Base-by-base conservation (phyloP, 2,329 filamentous ascomycete species). In the Harringtonia aguacate region DNA sequence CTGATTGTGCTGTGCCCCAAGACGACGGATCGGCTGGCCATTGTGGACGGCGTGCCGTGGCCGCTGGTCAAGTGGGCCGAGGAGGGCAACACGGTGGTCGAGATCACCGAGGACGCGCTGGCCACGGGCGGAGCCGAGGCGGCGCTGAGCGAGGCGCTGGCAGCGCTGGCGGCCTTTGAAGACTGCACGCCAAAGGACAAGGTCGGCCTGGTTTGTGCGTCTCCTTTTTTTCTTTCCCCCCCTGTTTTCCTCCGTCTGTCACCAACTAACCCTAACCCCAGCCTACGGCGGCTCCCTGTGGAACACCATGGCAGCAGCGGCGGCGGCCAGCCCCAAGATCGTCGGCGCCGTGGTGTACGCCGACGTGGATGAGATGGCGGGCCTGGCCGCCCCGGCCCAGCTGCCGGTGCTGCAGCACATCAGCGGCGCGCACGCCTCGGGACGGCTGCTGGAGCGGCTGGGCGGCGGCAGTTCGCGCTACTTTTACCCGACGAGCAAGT, bases 41-140 rank as follows among this genome's bases (percentile, higher is more conserved):
- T 48, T 30, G n/a, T 20, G 7, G 31, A 46, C 18, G 46, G 46
- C 13, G 44, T 46, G 21, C 46, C 46, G 1, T 43, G 36, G 9
- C 74, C 76, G 0, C 53, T 75, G 14, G 56, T 74, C 48, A 86
- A 85, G 59, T 85, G 81, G 81, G 80, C 79, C 0, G 81, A 86
- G 55, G 81, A 86, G 56, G 78, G 81, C 0, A 84, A 75, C 50
- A 65, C 73, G 0, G 77, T 84, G 4, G 75, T 65, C 0, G 70
- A 81, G 55, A 55, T 84, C 1, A n/a, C n/a, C n/a, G n/a, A n/a
- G n/a, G 55, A 61, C 3, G 63, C 2, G 51, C 50, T n/a, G 39
- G 50, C 24, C 34, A 8, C 9, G 50, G 20, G 39, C 48, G 17
- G 39, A 50, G 40, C 44, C 89, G 15, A 41, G 49, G 15, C 39